A percentile compares a stretch with the other conserved stretches of the same genome.
phyloP scores from a whole-genome alignment of 2,329 filamentous ascomycete species.

The Nothophaeocryptopus gaeumannii region DNA sequence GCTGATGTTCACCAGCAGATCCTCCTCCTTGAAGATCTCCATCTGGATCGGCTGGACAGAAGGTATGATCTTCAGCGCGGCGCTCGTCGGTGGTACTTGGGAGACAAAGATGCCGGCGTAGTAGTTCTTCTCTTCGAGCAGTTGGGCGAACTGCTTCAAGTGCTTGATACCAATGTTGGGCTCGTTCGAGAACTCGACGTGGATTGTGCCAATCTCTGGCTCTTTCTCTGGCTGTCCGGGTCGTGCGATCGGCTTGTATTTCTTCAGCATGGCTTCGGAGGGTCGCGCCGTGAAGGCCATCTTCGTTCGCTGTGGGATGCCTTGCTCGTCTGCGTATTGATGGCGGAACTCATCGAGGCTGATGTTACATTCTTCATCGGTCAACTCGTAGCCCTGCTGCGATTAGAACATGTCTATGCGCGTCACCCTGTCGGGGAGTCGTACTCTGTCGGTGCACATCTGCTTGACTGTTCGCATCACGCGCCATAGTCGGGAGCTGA shows the following conservation, averaged over 20 bases:
- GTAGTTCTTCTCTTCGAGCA: slow-evolving; percentile 75
- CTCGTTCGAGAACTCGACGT: slow-evolving; percentile 86
- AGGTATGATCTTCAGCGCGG: slow-evolving; percentile 81
- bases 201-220: slow-evolving; percentile 77
- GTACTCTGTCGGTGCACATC: slow-evolving; percentile 87
- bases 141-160: slow-evolving; percentile 83
- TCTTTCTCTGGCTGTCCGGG: slow-evolving; percentile 57
- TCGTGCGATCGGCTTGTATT: slow-evolving; percentile 71
- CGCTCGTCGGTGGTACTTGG: slow-evolving; percentile 74
- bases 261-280: slow-evolving; percentile 76
- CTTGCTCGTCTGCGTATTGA: slow-evolving; percentile 69
- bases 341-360: slow-evolving; percentile 75
- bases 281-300: slow-evolving; percentile 89
- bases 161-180: slow-evolving; percentile 83
- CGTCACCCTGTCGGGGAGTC: slow-evolving; percentile 6
- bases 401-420: slow-evolving; percentile 11
- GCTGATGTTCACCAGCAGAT: slow-evolving; percentile 96
- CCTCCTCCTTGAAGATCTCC: slow-evolving; percentile 93
- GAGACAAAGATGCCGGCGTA: slow-evolving; percentile 90
- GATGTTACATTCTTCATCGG: slow-evolving; percentile 84
- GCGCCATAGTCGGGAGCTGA: slow-evolving; percentile 73
- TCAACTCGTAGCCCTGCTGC: slow-evolving; percentile 81
- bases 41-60: slow-evolving; percentile 76
- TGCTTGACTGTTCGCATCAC: slow-evolving; percentile 91
- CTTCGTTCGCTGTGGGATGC: slow-evolving; percentile 72